Base-by-base conservation (phyloP, 1,284 basidiomycete genomes). In the Irpex lacteus region DNA sequence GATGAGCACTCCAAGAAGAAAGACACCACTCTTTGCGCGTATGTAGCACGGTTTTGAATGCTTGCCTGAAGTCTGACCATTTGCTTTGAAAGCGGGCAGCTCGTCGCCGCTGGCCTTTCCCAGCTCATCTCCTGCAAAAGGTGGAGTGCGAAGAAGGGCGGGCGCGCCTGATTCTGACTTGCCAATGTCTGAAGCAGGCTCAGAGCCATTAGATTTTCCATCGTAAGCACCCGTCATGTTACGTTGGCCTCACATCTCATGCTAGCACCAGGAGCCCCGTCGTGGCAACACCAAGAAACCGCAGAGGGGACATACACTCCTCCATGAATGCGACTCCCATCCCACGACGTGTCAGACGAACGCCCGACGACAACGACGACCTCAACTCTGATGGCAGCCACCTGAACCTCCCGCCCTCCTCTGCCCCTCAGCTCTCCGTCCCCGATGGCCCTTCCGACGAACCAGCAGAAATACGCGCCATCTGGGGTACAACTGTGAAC, bases 401-500 rank as follows among this genome's bases (percentile, higher is more conserved):
- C 61, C 79, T 88, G 37, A 82, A 82, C 38, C 74, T 89, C 4
- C 90, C 88, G 2, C 73, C 79, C n/a, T 91, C 90, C 1, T 89
- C 88, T 49, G 83, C 79, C 0, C 85, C 79, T 9, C 74, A 81
- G 34, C 81, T 92, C 34, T 90, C 92, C 7, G 88, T 85, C 0
- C 85, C 85, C 9, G 82, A 81, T 6, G 81, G 78, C 0, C 84
- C 86, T 1, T 82, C 87, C 1, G 75, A 77, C 32, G 88, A 91
- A 67, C 87, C 89, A 2, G 85, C 93, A 66, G 91, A 92, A 65
- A 89, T 94, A 65, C 92, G 94, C 65, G 95, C 91, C 26, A 95
- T 98, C 69, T 98, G 97, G 97, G 97, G 97, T 44, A 99, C 97
- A 0, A 96, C 91, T 2, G 95, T 99, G 67, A 92, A 93, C 69